phyloP scores from a whole-genome alignment of 2,329 filamentous ascomycete species.

The Botryotinia narcissicola region DNA sequence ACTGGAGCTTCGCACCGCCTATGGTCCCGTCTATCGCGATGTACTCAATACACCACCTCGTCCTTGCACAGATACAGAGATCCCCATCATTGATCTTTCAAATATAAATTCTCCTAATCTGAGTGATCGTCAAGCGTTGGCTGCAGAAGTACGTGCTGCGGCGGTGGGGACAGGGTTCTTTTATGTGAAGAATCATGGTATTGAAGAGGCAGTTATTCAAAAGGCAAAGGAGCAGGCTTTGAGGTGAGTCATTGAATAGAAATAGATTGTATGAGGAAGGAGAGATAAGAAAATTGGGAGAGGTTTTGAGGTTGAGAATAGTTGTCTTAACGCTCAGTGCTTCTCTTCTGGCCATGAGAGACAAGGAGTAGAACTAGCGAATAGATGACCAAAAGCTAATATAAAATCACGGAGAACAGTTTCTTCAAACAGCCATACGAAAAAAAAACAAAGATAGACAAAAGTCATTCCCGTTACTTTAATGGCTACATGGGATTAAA shows the following conservation, averaged over 20 bases:
- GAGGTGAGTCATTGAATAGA: conserved; percentile 25
- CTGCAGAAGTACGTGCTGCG: conserved; percentile 42
- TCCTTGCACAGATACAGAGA: conserved; percentile 43
- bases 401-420: conserved; percentile 27
- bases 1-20: conserved; percentile 46
- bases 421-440: conserved; percentile 51
- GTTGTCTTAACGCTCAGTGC: not conserved
- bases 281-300: too few species aligned
- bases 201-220: conserved; percentile 38
- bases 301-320: not conserved
- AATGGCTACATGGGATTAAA: conserved; percentile 47
- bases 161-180: conserved; percentile 48
- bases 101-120: conserved; percentile 40
- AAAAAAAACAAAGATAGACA: conserved; percentile 43
- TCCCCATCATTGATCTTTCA: conserved; percentile 47
- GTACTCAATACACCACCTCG: conserved; percentile 44
- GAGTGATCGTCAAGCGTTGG: conserved; percentile 41
- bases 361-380: not conserved
- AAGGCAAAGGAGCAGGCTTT: conserved; percentile 36
- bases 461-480: conserved; percentile 42
- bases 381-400: not conserved
- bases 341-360: not conserved
- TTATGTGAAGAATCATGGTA: conserved; percentile 47
- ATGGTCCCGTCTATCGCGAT: conserved; percentile 46
- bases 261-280: too few species aligned